Percentiles rank a stretch among this genome's conserved stretches.
These are phyloP conservation scores for Amylostereum areolatum DNA, from an alignment of 1,284 basidiomycete species.

Conservation along the genomic window DNA sequence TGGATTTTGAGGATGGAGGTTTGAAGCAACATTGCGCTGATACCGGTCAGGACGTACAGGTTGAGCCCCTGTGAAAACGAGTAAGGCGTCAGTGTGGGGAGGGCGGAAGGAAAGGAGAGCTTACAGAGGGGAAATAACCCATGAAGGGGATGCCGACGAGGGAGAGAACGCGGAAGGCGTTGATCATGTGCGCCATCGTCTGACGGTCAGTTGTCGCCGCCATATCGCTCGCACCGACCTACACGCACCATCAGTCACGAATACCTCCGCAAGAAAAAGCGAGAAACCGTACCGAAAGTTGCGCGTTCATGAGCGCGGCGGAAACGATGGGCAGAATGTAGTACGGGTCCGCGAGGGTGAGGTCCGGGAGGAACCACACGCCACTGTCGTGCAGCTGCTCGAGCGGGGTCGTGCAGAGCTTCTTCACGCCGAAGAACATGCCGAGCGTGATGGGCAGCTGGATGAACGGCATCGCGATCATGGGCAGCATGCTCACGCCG, in stretches of 20 bases:
- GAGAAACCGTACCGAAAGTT: conserved; percentile 53
- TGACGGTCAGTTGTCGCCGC: conserved; percentile 39
- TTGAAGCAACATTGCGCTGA: conserved; percentile 37
- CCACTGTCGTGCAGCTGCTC: conserved; percentile 77
- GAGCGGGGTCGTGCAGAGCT: conserved; percentile 67
- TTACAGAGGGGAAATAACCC: conserved; percentile 48
- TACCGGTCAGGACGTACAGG: conserved; percentile 52
- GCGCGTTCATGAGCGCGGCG: conserved; percentile 62
- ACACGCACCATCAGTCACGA: conserved; percentile 9
- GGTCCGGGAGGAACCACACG: conserved; percentile 68
- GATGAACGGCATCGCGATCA: conserved; percentile 56
- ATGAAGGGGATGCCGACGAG: conserved; percentile 59
- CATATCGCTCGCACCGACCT: conserved; percentile 57
- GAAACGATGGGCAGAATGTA: conserved; percentile 70
- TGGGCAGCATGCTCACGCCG: conserved; percentile 58
- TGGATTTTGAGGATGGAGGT: conserved; percentile 40
- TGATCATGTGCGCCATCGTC: conserved; percentile 65
- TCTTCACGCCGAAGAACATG: conserved; percentile 81
- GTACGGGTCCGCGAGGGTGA: conserved; percentile 77
- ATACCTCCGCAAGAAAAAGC: conserved; percentile 1
- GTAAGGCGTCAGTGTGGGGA: conserved; percentile 4
- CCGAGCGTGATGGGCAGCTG: conserved; percentile 81
- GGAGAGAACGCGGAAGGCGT: conserved; percentile 61
- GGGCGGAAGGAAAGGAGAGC: conserved; percentile 19
- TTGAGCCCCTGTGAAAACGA: conserved; percentile 47